Evolutionary conservation across 345 rosid species (phyloP).

Genomic region (Chamaenerion angustifolium): DNA sequence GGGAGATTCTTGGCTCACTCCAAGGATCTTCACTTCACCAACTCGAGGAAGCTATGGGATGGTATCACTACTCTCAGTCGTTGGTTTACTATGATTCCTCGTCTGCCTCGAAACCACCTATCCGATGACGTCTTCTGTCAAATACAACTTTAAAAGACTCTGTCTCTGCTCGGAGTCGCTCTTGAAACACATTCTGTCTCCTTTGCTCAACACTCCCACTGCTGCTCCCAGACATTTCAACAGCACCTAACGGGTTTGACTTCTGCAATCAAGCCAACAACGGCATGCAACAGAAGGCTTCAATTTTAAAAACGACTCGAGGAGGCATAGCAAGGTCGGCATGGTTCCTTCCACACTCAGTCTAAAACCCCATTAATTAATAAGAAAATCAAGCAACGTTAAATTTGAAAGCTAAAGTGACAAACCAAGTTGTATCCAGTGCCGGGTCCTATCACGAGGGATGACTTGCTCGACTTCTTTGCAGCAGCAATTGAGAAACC

Average conservation of each 20-base stretch:
- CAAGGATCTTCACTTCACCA: no score
- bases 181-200: slow-evolving; percentile 56
- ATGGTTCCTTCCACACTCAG: neutral
- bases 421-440: slow-evolving; percentile 83
- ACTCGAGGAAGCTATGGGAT: no score
- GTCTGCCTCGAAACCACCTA: slow-evolving; percentile 31
- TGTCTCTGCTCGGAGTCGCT: slow-evolving; percentile 57
- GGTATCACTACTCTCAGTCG: no score
- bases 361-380: neutral
- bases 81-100: slow-evolving; percentile 19
- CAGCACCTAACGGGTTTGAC: slow-evolving; percentile 52
- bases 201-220: slow-evolving; percentile 27
- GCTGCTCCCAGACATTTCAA: slow-evolving; percentile 16
- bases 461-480: slow-evolving; percentile 38
- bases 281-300: neutral
- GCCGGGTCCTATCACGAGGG: slow-evolving; percentile 80
- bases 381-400: neutral
- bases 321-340: no score
- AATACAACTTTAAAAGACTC: slow-evolving; percentile 83
- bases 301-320: neutral
- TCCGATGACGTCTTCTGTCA: slow-evolving; percentile 51
- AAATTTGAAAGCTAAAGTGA: slow-evolving; percentile 1
- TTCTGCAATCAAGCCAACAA: slow-evolving; percentile 42
- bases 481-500: slow-evolving; percentile 73
- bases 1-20: no score